Base-by-base conservation (phyloP, 306 rosid species). In the Prinsepia uniflora region DNA sequence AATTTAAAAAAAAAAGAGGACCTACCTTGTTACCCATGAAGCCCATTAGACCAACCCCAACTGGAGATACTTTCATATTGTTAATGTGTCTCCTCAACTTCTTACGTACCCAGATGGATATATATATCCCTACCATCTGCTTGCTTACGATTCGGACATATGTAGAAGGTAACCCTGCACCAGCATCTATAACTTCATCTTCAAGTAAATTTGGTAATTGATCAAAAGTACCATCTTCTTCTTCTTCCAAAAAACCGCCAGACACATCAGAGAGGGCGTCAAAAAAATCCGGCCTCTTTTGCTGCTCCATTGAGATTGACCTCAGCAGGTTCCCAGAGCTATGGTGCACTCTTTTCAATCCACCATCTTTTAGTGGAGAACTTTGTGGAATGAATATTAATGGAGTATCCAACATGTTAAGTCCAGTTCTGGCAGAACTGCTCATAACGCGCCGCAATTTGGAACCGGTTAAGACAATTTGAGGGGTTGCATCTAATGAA, bases 11-110 rank as follows among this genome's bases (percentile, higher is more conserved):
- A 20, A 71, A 70, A 36, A 59, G 15, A 1, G 65, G 69, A 36
- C 67, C 22, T 86, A 93, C 98, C 98, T 94, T 94, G 83, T 94
- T 94, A 84, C 99, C 99, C 92, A 94, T 86, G 91, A 89, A 94
- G 22, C 99, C 99, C 99, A 94, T 90, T 41, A 91, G 85, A 71
- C 99, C 99, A 83, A 89, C 86, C 53, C 99, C 99, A 81, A 94
- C 99, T 2, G 92, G 91, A 17, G 92, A 91, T 75, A 94, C 99
- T 75, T 79, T 81, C 89, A 94, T 67, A 80, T 89, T 89, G 72
- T 94, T 94, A 3, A 94, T 58, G 68, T 84, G 99, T 59, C 99
- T 89, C 75, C 99, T 86, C 87, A 94, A 75, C 78, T 84, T 90
- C 81, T 85, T 91, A 41, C 87, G 92, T 71, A 94, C 97, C 99